Percentiles rank a stretch among this genome's conserved stretches.
phyloP scores from a whole-genome alignment of 306 rosid genomes.

The Sindora glabra region DNA sequence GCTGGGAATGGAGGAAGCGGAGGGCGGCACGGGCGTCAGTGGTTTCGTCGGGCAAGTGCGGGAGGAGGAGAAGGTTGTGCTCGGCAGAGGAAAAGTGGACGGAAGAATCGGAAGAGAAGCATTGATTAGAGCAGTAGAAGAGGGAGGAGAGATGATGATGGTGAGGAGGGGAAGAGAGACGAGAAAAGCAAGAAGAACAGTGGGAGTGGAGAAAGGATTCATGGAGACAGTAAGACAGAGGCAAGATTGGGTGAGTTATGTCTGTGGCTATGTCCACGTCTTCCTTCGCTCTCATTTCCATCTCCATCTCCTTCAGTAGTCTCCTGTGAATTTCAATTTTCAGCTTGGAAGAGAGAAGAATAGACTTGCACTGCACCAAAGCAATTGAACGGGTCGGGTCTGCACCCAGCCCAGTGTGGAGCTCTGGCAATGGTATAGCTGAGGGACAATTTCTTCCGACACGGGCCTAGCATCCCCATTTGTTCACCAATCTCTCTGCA shows the following conservation, averaged over 20 bases:
- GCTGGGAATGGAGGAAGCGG: constrained; percentile 43
- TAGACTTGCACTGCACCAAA: too few species aligned
- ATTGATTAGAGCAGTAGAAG: constrained; percentile 36
- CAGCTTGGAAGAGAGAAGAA: too few species aligned
- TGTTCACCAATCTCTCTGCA: too few species aligned
- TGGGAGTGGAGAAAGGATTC: constrained; percentile 4
- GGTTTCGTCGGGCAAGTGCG: constrained; percentile 19
- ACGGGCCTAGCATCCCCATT: too few species aligned
- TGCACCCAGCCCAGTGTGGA: too few species aligned
- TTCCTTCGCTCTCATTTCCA: constrained; percentile 41
- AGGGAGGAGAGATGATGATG: neutral
- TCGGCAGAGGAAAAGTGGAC: constrained; percentile 34
- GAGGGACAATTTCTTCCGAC: too few species aligned
- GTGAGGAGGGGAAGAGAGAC: constrained; percentile 1
- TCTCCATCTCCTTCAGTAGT: constrained; percentile 25
- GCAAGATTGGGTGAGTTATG: constrained; percentile 34
- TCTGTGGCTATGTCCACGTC: constrained; percentile 44
- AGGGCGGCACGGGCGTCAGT: constrained; percentile 62
- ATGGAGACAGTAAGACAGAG: constrained; percentile 48
- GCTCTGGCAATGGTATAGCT: too few species aligned
- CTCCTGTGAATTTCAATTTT: too few species aligned
- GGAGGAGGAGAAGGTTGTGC: constrained; percentile 23
- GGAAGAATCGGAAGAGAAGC: constrained; percentile 31
- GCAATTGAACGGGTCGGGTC: too few species aligned
- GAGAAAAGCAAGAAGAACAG: too few species aligned